These are phyloP conservation scores for Dactylellina cionopaga DNA, from an alignment of 2,329 filamentous ascomycete species.

Conservation along the genomic window DNA sequence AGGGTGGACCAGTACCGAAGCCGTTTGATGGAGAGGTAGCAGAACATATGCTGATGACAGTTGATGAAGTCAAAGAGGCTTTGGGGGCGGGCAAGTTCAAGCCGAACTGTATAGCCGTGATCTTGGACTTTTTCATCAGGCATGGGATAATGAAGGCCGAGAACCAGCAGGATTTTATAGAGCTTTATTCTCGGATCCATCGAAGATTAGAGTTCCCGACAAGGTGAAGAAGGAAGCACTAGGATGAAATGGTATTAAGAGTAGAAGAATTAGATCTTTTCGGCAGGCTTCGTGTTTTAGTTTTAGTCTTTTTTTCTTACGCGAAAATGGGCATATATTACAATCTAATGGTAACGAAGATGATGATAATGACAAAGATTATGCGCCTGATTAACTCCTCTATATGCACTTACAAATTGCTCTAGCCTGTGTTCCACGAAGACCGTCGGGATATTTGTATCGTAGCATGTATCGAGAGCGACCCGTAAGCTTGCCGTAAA, in stretches of 20 bases:
- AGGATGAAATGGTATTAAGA: slow-evolving; percentile 30
- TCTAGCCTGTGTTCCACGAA: not conserved
- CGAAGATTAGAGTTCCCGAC: slow-evolving; percentile 83
- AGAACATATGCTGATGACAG: slow-evolving; percentile 63
- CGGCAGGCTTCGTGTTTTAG: no score
- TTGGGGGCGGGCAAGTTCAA: slow-evolving; percentile 83
- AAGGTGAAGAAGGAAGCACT: slow-evolving; percentile 60
- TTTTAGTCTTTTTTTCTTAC: slow-evolving; percentile 7
- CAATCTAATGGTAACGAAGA: not conserved
- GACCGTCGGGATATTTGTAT: not conserved
- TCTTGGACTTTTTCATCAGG: slow-evolving; percentile 89
- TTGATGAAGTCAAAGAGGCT: slow-evolving; percentile 75
- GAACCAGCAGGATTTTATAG: slow-evolving; percentile 80
- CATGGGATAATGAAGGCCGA: slow-evolving; percentile 81
- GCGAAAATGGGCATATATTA: not conserved
- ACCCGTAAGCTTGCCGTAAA: no score
- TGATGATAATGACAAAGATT: not conserved
- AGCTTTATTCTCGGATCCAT: slow-evolving; percentile 73
- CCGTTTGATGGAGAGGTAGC: slow-evolving; percentile 92
- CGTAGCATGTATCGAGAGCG: not conserved
- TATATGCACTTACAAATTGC: slow-evolving; percentile 18
- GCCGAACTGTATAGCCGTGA: slow-evolving; percentile 78
- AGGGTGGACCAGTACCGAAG: slow-evolving; percentile 69
- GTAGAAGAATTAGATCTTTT: not conserved
- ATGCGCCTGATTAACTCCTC: slow-evolving; percentile 41